Evolutionary conservation across 2,329 filamentous ascomycete genomes (phyloP).

Genomic region (Stemphylium beticola): DNA sequence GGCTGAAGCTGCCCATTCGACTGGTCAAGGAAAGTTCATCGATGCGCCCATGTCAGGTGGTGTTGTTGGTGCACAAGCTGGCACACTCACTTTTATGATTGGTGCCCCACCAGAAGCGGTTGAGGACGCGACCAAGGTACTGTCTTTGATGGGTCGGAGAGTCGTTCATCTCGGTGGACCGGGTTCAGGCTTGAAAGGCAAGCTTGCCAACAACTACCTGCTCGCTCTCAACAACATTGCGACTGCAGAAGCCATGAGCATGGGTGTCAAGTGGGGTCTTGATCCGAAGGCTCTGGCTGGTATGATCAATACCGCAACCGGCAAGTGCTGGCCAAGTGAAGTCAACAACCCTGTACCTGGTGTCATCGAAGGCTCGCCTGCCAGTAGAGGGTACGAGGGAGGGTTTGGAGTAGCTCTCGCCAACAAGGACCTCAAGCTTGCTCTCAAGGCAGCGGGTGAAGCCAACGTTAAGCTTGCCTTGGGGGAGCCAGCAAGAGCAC

Average conservation of each 20-base stretch:
- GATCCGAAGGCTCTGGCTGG: slow-evolving; percentile 73
- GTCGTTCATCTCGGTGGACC: slow-evolving; percentile 86
- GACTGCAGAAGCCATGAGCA: slow-evolving; percentile 70
- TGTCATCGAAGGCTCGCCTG: slow-evolving; percentile 77
- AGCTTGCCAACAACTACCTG: slow-evolving; percentile 97
- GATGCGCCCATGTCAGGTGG: slow-evolving; percentile 98
- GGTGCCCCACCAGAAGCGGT: slow-evolving; percentile 70
- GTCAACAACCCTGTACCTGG: slow-evolving; percentile 93
- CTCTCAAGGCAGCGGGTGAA: slow-evolving; percentile 55
- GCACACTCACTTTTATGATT: slow-evolving; percentile 94
- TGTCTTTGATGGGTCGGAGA: slow-evolving; percentile 83
- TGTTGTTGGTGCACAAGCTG: slow-evolving; percentile 86
- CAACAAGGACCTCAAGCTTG: slow-evolving; percentile 58
- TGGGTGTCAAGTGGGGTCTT: slow-evolving; percentile 68
- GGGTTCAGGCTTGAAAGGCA: slow-evolving; percentile 85
- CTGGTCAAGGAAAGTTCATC: slow-evolving; percentile 77
- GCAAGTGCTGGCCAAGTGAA: slow-evolving; percentile 95
- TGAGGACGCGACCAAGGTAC: slow-evolving; percentile 68
- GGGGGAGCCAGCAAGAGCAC: slow-evolving; percentile 53
- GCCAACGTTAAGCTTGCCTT: slow-evolving; percentile 53
- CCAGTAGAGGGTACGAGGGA: slow-evolving; percentile 70
- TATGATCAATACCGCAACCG: slow-evolving; percentile 92
- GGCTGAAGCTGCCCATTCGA: slow-evolving; percentile 70
- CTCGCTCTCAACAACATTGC: slow-evolving; percentile 90
- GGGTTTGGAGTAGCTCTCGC: slow-evolving; percentile 59